Conservation (phyloP, 164 flowering plant species). For the Cinnamomum micranthum region DNA sequence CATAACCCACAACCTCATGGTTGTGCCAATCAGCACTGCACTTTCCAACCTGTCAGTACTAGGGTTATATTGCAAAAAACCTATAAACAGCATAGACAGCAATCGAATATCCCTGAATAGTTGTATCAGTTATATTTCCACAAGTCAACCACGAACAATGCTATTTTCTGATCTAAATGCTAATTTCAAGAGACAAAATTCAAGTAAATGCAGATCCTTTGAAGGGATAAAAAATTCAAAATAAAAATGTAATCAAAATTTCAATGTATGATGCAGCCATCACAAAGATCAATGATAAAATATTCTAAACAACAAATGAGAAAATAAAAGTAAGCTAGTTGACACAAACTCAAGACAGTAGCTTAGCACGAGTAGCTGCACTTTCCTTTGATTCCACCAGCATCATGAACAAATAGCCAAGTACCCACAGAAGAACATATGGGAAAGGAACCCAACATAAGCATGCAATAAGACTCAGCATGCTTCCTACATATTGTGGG, state of each 20-base stretch:
- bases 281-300: not conserved
- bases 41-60: too few species aligned
- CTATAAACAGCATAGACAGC: too few species aligned
- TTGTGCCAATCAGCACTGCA: too few species aligned
- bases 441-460: conserved; percentile 76
- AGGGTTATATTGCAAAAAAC: too few species aligned
- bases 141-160: too few species aligned
- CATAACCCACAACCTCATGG: too few species aligned
- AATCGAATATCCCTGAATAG: too few species aligned
- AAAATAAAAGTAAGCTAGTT: too few species aligned
- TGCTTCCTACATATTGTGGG: conserved; percentile 95
- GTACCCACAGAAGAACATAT: conserved; percentile 71
- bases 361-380: conserved; percentile 79
- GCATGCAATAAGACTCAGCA: conserved; percentile 75
- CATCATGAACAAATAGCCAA: conserved; percentile 79
- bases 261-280: not conserved
- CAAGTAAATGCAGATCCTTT: too few species aligned
- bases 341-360: conserved; percentile 15
- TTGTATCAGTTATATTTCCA: too few species aligned
- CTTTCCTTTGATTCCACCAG: conserved; percentile 67
- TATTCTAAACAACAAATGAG: not conserved
- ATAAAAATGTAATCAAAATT: not conserved
- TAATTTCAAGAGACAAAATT: too few species aligned
- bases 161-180: too few species aligned
- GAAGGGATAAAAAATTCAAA: not conserved